These are phyloP conservation scores for Sarocladiaceae sp. DNA, from an alignment of 2,329 filamentous ascomycete genomes.

Conservation along the genomic window DNA sequence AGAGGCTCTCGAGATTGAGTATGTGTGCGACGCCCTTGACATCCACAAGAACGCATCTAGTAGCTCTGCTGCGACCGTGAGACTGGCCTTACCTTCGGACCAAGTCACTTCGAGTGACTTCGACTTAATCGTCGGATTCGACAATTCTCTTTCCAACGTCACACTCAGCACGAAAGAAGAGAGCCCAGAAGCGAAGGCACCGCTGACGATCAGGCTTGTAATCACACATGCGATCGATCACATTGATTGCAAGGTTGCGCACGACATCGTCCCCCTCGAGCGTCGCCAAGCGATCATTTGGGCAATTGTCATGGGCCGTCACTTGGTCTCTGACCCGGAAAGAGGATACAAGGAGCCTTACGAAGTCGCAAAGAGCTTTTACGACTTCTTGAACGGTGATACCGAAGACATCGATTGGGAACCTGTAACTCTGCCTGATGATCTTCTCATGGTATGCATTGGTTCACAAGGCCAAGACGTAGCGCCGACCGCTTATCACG, in stretches of 20 bases:
- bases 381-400: constrained; percentile 34
- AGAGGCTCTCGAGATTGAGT: constrained; percentile 30
- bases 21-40: constrained; percentile 24
- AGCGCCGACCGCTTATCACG: constrained; percentile 12
- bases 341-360: constrained; percentile 35
- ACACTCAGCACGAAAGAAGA: constrained; percentile 14
- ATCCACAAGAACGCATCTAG: constrained; percentile 19
- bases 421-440: constrained; percentile 38
- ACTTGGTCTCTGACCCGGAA: constrained; percentile 35
- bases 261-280: constrained; percentile 31
- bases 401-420: constrained; percentile 37
- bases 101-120: constrained; percentile 29
- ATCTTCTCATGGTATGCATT: constrained; percentile 29
- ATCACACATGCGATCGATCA: constrained; percentile 50
- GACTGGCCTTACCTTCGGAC: constrained; percentile 35
- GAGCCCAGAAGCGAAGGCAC: constrained; percentile 21
- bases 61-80: constrained; percentile 30
- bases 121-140: constrained; percentile 49
- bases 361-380: constrained; percentile 40
- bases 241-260: constrained; percentile 39
- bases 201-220: constrained; percentile 42
- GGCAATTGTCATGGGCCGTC: constrained; percentile 28
- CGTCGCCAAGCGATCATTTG: constrained; percentile 39
- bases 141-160: constrained; percentile 40
- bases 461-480: constrained; percentile 13